Conservation (phyloP, 2,329 filamentous ascomycete species). For the Phoma sp. region DNA sequence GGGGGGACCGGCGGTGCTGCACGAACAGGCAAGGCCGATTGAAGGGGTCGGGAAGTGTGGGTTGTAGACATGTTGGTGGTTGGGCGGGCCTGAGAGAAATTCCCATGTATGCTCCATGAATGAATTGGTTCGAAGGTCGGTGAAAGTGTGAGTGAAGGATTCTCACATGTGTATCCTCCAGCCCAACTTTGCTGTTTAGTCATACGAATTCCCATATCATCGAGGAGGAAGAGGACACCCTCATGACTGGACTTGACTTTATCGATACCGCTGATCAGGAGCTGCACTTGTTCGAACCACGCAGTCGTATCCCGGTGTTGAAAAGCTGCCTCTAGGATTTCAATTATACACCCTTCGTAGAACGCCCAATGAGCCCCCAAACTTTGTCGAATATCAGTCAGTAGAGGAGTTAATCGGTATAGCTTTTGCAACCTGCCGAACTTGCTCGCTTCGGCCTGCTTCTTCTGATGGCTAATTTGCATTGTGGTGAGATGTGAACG, state of each 20-base stretch:
- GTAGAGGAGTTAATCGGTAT: slow-evolving; percentile 7
- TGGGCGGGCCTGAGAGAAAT: background rate
- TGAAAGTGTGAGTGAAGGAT: slow-evolving; percentile 77
- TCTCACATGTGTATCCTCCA: slow-evolving; percentile 76
- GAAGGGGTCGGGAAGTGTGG: background rate
- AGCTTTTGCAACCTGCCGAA: background rate
- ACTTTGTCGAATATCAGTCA: slow-evolving; percentile 14
- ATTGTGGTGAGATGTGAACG: too few relatives aligned
- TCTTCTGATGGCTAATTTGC: too few relatives aligned
- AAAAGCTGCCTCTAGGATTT: slow-evolving; percentile 1
- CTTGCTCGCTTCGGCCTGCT: too few relatives aligned
- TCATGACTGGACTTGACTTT: slow-evolving; percentile 13
- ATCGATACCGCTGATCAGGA: slow-evolving; percentile 9
- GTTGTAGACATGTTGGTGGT: background rate
- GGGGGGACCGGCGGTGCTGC: background rate
- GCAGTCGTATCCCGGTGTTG: slow-evolving; percentile 11
- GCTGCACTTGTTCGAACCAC: slow-evolving; percentile 20
- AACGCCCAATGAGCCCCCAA: slow-evolving; percentile 21
- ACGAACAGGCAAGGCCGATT: background rate
- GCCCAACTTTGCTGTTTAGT: slow-evolving; percentile 59
- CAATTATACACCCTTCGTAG: slow-evolving; percentile 24
- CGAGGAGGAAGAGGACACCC: slow-evolving; percentile 22
- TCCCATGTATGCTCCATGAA: too few relatives aligned
- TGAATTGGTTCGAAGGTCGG: background rate
- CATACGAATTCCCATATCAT: slow-evolving; percentile 6